Base-by-base conservation (phyloP, 176 grass and related monocot species). In the Musa schizocarpa region DNA sequence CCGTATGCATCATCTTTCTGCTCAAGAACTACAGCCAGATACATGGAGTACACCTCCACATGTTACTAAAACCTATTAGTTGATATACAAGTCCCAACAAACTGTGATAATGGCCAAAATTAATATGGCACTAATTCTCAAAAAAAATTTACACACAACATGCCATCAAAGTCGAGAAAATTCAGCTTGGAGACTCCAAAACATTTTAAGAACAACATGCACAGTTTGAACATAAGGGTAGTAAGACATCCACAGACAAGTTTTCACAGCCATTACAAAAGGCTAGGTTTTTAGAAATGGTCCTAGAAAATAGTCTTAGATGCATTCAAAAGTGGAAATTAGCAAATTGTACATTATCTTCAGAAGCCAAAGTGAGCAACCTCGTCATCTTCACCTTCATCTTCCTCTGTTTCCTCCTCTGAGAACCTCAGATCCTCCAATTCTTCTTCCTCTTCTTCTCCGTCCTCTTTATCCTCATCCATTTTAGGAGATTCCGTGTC, bases 361-460 rank as follows among this genome's bases (percentile, higher is more conserved):
- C 78, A 93, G 11, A 94, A 81, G 49, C 77, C 85, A 85, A 89
- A 91, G 80, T 87, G 84, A 54, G 55, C 71, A 55, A 88, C 86
- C 78, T 98, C 90, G 53, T 98, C 95, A 69, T 93, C 87, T 78
- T 90, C 87, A 63, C 74, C 90, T 59, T 86, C 94, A 68, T 90
- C 88, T 59, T 93, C 86, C 23, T 93, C 85, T 90, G 68, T 88
- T 23, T 96, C 85, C 34, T 83, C 87, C 16, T 91, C 90, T 19
- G 88, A 85, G 67, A 97, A 83, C 49, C 69, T 81, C 17, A 85
- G 24, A 54, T 88, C 77, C 65, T 91, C 87, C 21, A 81, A 43
- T 12, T 65, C 86, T 9, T 87, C 86, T 27, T 93, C 93, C 54
- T 96, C 86, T 64, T 96, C 85, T 19, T 92, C 88, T 25, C 53